Base-by-base conservation (phyloP, 2,329 filamentous ascomycete genomes). In the Fusarium sulawesiense region DNA sequence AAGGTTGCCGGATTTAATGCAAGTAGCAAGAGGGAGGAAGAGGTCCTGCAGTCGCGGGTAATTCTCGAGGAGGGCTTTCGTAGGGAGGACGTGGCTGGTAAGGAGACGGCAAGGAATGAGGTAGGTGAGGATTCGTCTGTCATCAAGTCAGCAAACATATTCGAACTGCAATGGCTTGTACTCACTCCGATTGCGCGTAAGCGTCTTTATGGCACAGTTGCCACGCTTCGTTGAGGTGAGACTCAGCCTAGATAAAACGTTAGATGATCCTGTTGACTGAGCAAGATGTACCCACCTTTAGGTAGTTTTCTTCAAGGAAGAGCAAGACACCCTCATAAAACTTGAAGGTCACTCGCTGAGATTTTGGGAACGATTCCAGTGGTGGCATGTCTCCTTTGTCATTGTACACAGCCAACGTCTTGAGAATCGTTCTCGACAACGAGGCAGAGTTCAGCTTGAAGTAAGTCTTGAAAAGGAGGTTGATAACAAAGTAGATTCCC, bases 381-480 rank as follows among this genome's bases (percentile, higher is more conserved):
- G 88, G 83, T 1, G 96, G 96, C 83, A 99, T 91, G 75, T 99
- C 95, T 46, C 88, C 87, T 64, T 85, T 83, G 44, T 90, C 85
- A 60, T 85, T 81, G 57, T 92, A 91, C 14, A 94, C 94, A 48
- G 91, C 87, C 49, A 99, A 85, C 0, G 93, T 94, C 72, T 91
- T 93, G 48, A 99, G 85, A 51, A 98, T 91, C 71, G 96, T 98
- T 78, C 96, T 94, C 20, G 91, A 97, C 21, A 98, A 84, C n/a
- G 89, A 90, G 60, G 97, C 91, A 34, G 92, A 93, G 81, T 97
- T 97, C 68, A 98, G 85, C 83, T 93, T 97, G 84, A 99, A 99
- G 80, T 98, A 98, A 3, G 94, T 98, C 82, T 98, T 98, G 88
- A 99, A 99, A 16, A 98, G 85, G 10, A 99, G 87, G 77, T 97